Evolutionary conservation across 139 green algal genomes (phyloP), one percentile per base, ranked within the genome.

Genomic region (Chlorella sp.): DNA sequence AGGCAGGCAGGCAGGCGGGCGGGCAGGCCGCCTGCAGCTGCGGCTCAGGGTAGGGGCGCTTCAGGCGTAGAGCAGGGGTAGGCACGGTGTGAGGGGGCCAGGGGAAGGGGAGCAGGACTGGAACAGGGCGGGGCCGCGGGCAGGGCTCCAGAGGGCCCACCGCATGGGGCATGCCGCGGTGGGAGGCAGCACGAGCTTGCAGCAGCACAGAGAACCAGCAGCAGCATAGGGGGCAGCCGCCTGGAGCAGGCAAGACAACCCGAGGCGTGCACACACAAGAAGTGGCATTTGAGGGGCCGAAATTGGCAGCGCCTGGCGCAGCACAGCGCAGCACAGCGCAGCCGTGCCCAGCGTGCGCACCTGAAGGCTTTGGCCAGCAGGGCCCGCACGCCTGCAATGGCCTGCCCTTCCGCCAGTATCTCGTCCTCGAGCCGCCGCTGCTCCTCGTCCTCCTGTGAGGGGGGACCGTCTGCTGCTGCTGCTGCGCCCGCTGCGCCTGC

Each of bases 341-440:
- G 64, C 32, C n/a, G n/a, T n/a, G n/a, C n/a, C n/a, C 76, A 57
- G 76, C 76, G 21, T 9, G 16, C 83, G 15, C 66, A 88, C 85
- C 71, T 90, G 85, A 92, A 96, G 1, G 92, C 94, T 22, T 86
- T 78, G 0, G 92, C 91, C n/a, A 95, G 90, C 40, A 90, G 78
- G 14, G 92, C 89, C 11, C 93, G 92, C 69, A 88, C 77, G n/a
- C 88, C 87, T 15, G 88, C 90, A 16, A 92, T 88, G 18, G 87
- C 87, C 48, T 75, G 42, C 68, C 87, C 91, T 28, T 87, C 68
- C 30, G 79, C 85, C 37, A 91, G 4, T 24, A 92, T 75, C 53
- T 84, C 86, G 34, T 92, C 90, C 77, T 92, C 90, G 48, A 86
- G 77, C 66, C 66, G 82, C n/a, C 64, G 60, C 48, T 83, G 53